Conservation (phyloP, 768 basidiomycete species). For the Boletus eberwhitei region DNA sequence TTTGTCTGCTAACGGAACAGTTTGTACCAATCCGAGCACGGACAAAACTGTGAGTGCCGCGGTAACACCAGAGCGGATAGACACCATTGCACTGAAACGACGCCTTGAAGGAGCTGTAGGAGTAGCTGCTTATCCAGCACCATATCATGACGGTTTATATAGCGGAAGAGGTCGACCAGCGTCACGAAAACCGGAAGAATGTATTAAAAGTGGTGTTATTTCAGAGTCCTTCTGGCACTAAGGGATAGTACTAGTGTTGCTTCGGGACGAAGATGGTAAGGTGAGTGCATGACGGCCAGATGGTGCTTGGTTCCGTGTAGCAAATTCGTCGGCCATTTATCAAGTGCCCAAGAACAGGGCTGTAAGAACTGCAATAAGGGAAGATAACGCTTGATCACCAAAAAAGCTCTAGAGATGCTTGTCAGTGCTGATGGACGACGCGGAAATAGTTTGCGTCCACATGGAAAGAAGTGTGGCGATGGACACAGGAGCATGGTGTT, state of each 20-base stretch:
- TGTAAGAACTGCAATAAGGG: background rate
- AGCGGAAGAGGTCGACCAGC: background rate
- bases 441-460: background rate
- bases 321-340: background rate
- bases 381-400: background rate
- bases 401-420: background rate
- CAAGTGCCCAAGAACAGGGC: background rate
- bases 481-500: too few relatives aligned
- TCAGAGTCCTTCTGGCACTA: background rate
- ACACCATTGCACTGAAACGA: constrained; percentile 14
- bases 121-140: background rate
- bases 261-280: background rate
- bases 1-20: constrained; percentile 20
- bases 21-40: constrained; percentile 10
- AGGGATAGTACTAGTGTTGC: too few relatives aligned
- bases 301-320: background rate
- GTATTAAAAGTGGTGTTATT: background rate
- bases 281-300: background rate
- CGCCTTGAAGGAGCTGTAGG: background rate
- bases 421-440: background rate
- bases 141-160: constrained; percentile 17
- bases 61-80: constrained; percentile 5
- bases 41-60: constrained; percentile 5
- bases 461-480: background rate
- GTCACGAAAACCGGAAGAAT: background rate